A percentile compares a stretch with the other conserved stretches of the same genome.
These are phyloP conservation scores for Xylariales sp. DNA, from an alignment of 2,329 filamentous ascomycete genomes.

Conservation along the genomic window DNA sequence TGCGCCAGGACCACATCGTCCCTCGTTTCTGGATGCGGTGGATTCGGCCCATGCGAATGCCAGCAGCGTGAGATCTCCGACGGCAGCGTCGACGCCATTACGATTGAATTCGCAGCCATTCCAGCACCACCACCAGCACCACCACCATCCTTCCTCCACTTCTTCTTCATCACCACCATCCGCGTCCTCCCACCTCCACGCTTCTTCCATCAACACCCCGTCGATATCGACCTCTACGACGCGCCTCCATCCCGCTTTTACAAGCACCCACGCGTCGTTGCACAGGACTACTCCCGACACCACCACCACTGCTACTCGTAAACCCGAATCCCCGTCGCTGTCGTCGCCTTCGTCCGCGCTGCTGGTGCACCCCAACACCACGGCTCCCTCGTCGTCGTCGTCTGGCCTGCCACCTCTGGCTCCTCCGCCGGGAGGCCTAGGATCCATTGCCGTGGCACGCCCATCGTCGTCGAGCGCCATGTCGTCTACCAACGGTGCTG, in stretches of 20 bases:
- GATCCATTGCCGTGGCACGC: slow-evolving; percentile 27
- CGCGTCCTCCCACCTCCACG: slow-evolving; percentile 14
- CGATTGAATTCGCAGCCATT: slow-evolving; percentile 8
- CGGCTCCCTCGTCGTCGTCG: slow-evolving; percentile 11
- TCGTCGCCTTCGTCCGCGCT: slow-evolving; percentile 14
- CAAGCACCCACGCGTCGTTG: slow-evolving; percentile 20
- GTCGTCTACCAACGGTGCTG: slow-evolving; percentile 23
- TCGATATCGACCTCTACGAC: slow-evolving; percentile 17
- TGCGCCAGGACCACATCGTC: slow-evolving; percentile 8
- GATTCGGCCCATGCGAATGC: slow-evolving; percentile 4
- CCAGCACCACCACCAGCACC: slow-evolving; percentile 20
- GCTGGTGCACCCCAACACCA: too few relatives aligned
- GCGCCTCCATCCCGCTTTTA: slow-evolving; percentile 5
- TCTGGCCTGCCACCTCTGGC: slow-evolving; percentile 21
- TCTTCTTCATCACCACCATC: slow-evolving; percentile 16
- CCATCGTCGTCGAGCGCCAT: slow-evolving; percentile 23
- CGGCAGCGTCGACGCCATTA: slow-evolving; percentile 21
- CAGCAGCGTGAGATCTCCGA: slow-evolving; percentile 20
- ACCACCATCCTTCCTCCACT: slow-evolving; percentile 14
- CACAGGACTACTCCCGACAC: slow-evolving; percentile 16
- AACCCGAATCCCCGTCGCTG: slow-evolving; percentile 9
- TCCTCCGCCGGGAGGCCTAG: slow-evolving; percentile 25
- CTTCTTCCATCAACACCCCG: slow-evolving; percentile 12
- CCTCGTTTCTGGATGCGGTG: slow-evolving; percentile 5
- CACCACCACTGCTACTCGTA: slow-evolving; percentile 12